Evolutionary conservation across 139 green algal species (phyloP).

Genomic region (Mesostigma viride): DNA sequence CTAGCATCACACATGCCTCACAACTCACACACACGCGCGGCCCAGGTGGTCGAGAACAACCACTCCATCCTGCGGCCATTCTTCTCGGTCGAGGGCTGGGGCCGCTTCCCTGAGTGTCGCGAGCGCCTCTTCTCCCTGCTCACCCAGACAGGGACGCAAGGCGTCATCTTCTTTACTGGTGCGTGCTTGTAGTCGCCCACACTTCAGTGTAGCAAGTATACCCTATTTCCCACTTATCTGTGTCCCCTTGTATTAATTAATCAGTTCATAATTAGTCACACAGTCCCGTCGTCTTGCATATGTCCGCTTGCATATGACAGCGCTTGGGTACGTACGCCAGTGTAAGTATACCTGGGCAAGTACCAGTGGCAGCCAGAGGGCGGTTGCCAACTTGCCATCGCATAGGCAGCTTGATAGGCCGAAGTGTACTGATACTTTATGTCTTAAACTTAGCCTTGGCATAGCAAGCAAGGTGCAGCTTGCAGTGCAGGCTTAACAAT

Average conservation of each 20-base stretch:
- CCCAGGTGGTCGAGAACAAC: conserved; percentile 6
- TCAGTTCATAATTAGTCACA: too few relatives aligned
- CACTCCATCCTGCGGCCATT: conserved; percentile 23
- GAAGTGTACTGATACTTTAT: too few relatives aligned
- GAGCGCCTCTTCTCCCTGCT: conserved; percentile 29
- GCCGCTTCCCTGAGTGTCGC: conserved; percentile 19
- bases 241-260: not conserved
- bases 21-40: too few relatives aligned
- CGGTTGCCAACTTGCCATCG: too few relatives aligned
- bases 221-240: not conserved
- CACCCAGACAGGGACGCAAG: not conserved
- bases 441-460: too few relatives aligned
- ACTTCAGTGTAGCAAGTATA: not conserved
- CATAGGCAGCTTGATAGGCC: too few relatives aligned
- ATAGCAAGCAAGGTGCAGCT: too few relatives aligned
- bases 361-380: too few relatives aligned
- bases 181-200: not conserved
- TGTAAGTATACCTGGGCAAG: too few relatives aligned
- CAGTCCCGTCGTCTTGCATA: not conserved
- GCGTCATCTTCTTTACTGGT: conserved; percentile 34
- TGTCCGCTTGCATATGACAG: not conserved
- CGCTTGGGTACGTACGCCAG: too few relatives aligned
- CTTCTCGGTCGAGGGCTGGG: conserved; percentile 26
- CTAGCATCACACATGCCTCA: too few relatives aligned
- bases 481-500: too few relatives aligned